Conservation (phyloP, 208 protist genomes). For the Endotrypanum monterogeii region DNA sequence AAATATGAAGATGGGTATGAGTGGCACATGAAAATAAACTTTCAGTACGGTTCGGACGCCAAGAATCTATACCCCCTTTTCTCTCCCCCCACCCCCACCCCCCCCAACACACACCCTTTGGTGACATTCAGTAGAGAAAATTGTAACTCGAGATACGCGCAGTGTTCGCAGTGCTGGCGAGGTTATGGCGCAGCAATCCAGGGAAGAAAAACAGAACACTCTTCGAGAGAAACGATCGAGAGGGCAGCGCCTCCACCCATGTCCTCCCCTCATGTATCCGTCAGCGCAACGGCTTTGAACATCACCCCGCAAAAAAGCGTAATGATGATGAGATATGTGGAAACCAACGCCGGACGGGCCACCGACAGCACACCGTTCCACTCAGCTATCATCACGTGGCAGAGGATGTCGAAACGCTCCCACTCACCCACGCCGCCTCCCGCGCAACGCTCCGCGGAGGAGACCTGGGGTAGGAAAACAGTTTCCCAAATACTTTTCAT, state of each 20-base stretch:
- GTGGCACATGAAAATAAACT: neutral
- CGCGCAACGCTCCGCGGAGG: conserved; percentile 6
- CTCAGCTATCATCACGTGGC: conserved; percentile 23
- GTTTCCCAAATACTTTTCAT: conserved; percentile 30
- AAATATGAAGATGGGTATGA: neutral
- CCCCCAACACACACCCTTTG: no score
- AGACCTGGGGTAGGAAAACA: conserved; percentile 11
- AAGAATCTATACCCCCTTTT: neutral
- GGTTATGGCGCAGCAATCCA: neutral
- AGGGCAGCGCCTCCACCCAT: neutral
- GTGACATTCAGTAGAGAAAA: neutral
- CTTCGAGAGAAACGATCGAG: neutral
- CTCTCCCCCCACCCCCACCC: no score
- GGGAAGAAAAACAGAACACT: neutral
- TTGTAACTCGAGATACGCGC: neutral
- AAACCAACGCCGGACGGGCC: conserved; percentile 17
- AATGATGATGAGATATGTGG: conserved; percentile 20
- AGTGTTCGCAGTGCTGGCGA: neutral
- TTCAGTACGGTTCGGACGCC: neutral
- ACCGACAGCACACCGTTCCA: conserved; percentile 27
- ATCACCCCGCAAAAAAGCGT: conserved; percentile 20
- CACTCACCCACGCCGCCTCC: neutral
- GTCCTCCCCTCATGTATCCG: neutral
- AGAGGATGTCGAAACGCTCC: conserved; percentile 1
- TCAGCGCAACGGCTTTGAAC: conserved; percentile 15